Percentiles rank a stretch among this genome's conserved stretches.
Evolutionary conservation across 805 yeast genomes (phyloP).

Genomic region (Tetrapisispora pingtungensis): DNA sequence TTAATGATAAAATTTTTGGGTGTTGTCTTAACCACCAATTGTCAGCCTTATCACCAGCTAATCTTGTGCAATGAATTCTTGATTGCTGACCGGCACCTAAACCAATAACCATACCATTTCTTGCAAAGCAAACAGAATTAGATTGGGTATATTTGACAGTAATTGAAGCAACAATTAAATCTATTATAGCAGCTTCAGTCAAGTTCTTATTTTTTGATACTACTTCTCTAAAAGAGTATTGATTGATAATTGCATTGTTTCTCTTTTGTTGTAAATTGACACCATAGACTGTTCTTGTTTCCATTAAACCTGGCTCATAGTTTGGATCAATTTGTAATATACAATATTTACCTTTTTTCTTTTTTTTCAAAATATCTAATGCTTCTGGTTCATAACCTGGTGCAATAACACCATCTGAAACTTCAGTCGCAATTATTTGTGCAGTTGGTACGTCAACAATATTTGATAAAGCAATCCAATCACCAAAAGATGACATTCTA

Average conservation of each 20-base stretch:
- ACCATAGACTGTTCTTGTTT: slow-evolving; percentile 94
- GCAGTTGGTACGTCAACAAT: slow-evolving; percentile 96
- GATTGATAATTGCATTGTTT: slow-evolving; percentile 92
- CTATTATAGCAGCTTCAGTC: slow-evolving; percentile 86
- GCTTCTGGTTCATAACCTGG: slow-evolving; percentile 95
- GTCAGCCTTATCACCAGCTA: slow-evolving; percentile 98
- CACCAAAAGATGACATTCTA: slow-evolving; percentile 98
- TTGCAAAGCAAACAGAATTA: slow-evolving; percentile 96
- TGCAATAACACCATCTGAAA: slow-evolving; percentile 96
- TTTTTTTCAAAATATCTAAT: slow-evolving; percentile 72
- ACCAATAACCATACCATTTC: slow-evolving; percentile 98
- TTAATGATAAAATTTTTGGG: slow-evolving; percentile 81
- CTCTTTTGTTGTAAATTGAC: slow-evolving; percentile 92
- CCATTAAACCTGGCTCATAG: slow-evolving; percentile 69
- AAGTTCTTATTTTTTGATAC: slow-evolving; percentile 78
- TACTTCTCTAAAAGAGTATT: slow-evolving; percentile 82
- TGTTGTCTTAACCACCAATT: slow-evolving; percentile 99
- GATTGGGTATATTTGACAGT: slow-evolving; percentile 98
- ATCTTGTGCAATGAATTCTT: slow-evolving; percentile 96
- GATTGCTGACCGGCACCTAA: slow-evolving; percentile 99
- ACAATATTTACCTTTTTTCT: slow-evolving; percentile 97
- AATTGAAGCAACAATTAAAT: slow-evolving; percentile 92
- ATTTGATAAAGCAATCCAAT: slow-evolving; percentile 93
- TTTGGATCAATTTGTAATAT: slow-evolving; percentile 93
- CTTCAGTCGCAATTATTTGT: slow-evolving; percentile 92